A percentile compares a stretch with the other conserved stretches of the same genome.
Conservation (phyloP, 2,329 filamentous ascomycete genomes). For the Magnaporthales sp. region DNA sequence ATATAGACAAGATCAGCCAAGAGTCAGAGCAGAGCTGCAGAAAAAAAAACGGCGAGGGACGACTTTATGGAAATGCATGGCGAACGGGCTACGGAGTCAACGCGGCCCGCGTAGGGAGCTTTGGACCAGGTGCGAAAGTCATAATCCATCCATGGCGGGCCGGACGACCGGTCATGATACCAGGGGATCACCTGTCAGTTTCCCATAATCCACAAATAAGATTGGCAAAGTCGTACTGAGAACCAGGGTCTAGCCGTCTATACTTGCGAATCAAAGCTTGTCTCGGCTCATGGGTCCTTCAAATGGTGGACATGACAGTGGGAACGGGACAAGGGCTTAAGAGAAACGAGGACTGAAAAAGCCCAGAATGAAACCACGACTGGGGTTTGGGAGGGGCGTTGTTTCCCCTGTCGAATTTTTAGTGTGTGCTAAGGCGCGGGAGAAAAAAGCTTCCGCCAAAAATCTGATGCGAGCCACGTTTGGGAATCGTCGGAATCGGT, state of each 20-base stretch:
- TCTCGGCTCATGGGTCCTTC: neutral
- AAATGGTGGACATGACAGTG: neutral
- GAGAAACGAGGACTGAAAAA: neutral
- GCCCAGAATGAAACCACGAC: neutral
- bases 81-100: neutral
- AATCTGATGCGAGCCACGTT: slow-evolving; percentile 3
- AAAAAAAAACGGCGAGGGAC: neutral
- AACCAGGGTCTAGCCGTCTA: neutral
- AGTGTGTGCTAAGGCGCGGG: neutral
- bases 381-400: neutral
- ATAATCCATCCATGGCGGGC: neutral
- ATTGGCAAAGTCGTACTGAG: neutral
- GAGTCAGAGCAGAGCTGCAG: neutral
- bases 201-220: neutral
- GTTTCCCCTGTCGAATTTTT: neutral
- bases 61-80: neutral
- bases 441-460: neutral
- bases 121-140: neutral
- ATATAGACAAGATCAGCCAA: neutral
- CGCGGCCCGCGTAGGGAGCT: neutral
- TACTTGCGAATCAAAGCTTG: neutral
- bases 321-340: neutral
- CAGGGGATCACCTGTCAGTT: neutral
- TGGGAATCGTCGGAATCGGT: slow-evolving; percentile 3
- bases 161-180: neutral